These are phyloP conservation scores for Raphidocelis subcapitata DNA, from an alignment of 139 green algal genomes.

Conservation along the genomic window DNA sequence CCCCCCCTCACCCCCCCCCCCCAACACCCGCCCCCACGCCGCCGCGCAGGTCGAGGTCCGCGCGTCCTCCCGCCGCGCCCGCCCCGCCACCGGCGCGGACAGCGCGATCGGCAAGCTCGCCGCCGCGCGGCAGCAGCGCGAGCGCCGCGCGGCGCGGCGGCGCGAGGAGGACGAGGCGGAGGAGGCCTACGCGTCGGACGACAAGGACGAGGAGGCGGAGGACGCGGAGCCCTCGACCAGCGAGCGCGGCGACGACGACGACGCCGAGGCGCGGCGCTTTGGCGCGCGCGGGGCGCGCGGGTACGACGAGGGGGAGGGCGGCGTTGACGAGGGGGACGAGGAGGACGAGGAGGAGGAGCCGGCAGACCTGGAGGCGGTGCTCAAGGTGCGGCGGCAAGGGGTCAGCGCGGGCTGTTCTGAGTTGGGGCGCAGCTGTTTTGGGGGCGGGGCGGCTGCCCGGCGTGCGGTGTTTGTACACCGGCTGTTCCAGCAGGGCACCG, in stretches of 20 bases:
- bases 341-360: conserved; percentile 17
- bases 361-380: conserved; percentile 6
- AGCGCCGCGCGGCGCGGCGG: conserved; percentile 17
- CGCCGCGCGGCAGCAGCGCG: conserved; percentile 23
- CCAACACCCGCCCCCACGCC: too few species aligned
- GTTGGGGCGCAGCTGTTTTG: too few species aligned
- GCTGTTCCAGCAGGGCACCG: too few species aligned
- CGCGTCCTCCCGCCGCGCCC: conserved; percentile 10
- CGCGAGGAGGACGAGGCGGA: not conserved
- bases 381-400: too few species aligned
- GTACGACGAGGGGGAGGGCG: not conserved
- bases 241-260: conserved; percentile 5
- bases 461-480: too few species aligned
- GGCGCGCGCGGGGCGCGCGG: not conserved
- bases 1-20: not conserved
- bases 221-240: not conserved
- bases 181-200: not conserved
- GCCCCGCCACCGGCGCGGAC: conserved; percentile 11
- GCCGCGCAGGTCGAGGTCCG: conserved; percentile 27
- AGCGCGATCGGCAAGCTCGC: conserved; percentile 22
- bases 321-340: not conserved
- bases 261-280: conserved; percentile 7
- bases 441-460: too few species aligned
- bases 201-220: conserved; percentile 5
- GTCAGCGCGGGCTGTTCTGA: too few species aligned